Evolutionary conservation across 169 alveolate genomes (phyloP), one percentile per base, ranked within the genome.

Genomic region (Cryptosporidium muris): DNA sequence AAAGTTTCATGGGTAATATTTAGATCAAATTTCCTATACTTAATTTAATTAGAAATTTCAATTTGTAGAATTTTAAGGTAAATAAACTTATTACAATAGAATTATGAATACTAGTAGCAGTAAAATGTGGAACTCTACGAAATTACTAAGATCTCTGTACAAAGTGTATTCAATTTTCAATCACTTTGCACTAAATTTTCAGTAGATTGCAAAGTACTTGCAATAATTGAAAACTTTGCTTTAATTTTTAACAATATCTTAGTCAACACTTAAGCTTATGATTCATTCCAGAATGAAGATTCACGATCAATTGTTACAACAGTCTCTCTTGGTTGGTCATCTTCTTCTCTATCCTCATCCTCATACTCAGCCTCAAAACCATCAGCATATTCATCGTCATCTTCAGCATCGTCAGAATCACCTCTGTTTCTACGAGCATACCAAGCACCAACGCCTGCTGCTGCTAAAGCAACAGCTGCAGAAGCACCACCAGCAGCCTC

Each of bases 401-500:
- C 85, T 36, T 74, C 85, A 34, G 48, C 85, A 11, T 54, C 85
- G 43, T 74, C 63, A 54, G 25, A 25, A 25, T 25, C 25, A 25
- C 25, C 25, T 25, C 85, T 49, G 68, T 58, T 74, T 74, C 85
- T 74, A 14, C 74, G 43, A 58, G 85, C 85, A 74, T 74, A 74
- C 85, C 85, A 74, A n/a, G 85, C 85, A 40, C 85, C 85, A 74
- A 74, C 85, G 60, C 85, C 85, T 34, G 63, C 85, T 43, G 85
- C 85, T 6, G 60, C 74, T 14, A 74, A 60, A 74, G 74, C 85
- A 12, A 74, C 85, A 47, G 85, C 85, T 58, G 85, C 85, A 74
- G 85, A 74, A 60, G 85, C 85, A 74, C 85, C 85, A 74, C 85
- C 85, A 47, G 85, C 85, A 54, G 85, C 85, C 45, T 74, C 74